Evolutionary conservation across 805 yeast species (phyloP).

Genomic region (Saccharomycopsis fodiens): DNA sequence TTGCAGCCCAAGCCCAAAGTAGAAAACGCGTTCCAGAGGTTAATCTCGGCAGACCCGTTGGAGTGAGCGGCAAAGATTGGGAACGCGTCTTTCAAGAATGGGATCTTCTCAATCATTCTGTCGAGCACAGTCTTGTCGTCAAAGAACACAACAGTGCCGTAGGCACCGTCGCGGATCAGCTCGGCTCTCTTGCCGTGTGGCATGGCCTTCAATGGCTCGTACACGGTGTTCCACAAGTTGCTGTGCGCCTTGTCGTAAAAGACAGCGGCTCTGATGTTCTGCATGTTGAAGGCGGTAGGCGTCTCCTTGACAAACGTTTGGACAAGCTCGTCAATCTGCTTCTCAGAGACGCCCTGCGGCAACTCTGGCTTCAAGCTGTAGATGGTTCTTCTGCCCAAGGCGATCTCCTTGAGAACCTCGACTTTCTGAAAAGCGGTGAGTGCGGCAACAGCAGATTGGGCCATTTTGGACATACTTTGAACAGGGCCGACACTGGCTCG

Average conservation of each 20-base stretch:
- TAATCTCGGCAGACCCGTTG: slow-evolving; percentile 43
- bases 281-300: slow-evolving; percentile 47
- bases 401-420: background rate
- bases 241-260: slow-evolving; percentile 39
- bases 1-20: slow-evolving; percentile 41
- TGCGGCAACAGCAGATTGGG: no score
- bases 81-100: slow-evolving; percentile 37
- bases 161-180: slow-evolving; percentile 37
- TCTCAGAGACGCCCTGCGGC: slow-evolving; percentile 34
- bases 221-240: slow-evolving; percentile 38
- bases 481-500: no score
- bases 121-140: slow-evolving; percentile 35
- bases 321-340: slow-evolving; percentile 34
- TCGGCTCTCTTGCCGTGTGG: slow-evolving; percentile 34
- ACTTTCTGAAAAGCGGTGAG: no score
- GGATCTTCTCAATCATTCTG: slow-evolving; percentile 35
- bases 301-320: slow-evolving; percentile 38
- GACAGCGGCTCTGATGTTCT: slow-evolving; percentile 41
- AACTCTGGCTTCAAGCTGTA: slow-evolving; percentile 38
- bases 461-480: no score
- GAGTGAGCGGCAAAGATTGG: slow-evolving; percentile 42
- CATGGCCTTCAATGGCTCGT: slow-evolving; percentile 28
- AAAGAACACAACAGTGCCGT: slow-evolving; percentile 43
- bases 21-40: slow-evolving; percentile 41
- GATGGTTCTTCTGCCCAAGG: slow-evolving; percentile 31